Evolutionary conservation across 2,329 filamentous ascomycete species (phyloP).

Genomic region (Fusarium xyrophilum): DNA sequence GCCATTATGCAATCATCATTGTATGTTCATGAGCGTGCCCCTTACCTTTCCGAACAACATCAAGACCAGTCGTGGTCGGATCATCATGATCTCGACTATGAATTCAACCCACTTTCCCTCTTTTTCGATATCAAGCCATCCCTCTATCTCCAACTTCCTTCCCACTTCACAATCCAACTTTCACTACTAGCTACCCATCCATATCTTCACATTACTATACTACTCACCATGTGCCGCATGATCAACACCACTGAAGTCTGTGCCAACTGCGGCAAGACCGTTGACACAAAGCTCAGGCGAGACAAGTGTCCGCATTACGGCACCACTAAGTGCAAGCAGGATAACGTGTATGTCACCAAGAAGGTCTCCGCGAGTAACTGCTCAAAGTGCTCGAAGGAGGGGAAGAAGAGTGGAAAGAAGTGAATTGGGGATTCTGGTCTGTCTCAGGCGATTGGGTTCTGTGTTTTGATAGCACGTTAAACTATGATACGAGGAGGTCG

Average conservation of each 20-base stretch:
- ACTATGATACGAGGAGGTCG: background rate
- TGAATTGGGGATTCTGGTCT: background rate
- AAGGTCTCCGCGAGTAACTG: background rate
- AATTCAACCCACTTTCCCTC: rapidly evolving
- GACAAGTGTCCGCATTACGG: background rate
- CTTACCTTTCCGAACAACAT: no score
- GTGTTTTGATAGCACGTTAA: background rate
- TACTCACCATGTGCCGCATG: background rate
- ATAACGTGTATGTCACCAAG: background rate
- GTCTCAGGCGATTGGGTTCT: rapidly evolving
- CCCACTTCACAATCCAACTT: rapidly evolving
- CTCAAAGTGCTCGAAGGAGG: rapidly evolving
- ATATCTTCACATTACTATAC: background rate
- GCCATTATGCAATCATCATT: background rate
- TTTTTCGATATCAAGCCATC: background rate
- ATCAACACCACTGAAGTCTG: background rate
- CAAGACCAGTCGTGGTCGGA: rapidly evolving
- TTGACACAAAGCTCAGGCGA: background rate
- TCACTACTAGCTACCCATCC: rapidly evolving
- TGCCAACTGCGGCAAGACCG: background rate
- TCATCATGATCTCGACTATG: background rate
- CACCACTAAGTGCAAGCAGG: background rate
- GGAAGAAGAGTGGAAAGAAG: background rate
- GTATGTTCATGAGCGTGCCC: rapidly evolving
- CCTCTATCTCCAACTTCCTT: background rate